Base-by-base conservation (phyloP, 2,329 filamentous ascomycete genomes). In the Chrysoporthe cubensis region DNA sequence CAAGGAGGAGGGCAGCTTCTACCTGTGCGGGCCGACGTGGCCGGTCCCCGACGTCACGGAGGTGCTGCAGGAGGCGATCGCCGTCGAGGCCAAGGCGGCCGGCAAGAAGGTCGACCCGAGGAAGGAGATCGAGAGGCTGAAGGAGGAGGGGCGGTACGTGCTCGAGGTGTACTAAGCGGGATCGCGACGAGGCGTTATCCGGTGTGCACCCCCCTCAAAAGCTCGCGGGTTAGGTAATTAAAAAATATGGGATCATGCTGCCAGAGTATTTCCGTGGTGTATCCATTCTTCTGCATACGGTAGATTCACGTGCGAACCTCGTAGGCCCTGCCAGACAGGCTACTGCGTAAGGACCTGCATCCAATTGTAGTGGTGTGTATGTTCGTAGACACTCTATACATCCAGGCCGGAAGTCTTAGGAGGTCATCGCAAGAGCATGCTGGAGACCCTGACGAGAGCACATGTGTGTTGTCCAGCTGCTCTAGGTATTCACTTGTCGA, bases 11-110 rank as follows among this genome's bases (percentile, higher is more conserved):
- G 96, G 96, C 66, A 90, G 91, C 44, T 99, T 99, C 83, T 99
- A 99, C 81, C 90, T 99, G 21, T 99, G 96, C 78, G 96, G 96
- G 57, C 96, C 96, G 42, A 99, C 96, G 1, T 99, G 96, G 96
- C 96, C 96, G 14, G 96, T 99, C 66, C 96, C 96, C 7, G 96
- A 99, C 81, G 95, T 99, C 64, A 97, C 94, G 0, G 90, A 90
- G 72, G 96, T 99, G 70, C 82, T 99, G 68, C 90, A 97, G 86
- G 96, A 99, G 85, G 95, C 95, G 32, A 93, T 98, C 73, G 88
- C 88, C 60, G 82, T 84, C 43, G 91, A 97, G 76, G 92, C 90
- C 59, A 89, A 88, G 84, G 80, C 79, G 61, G 83, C 79, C 71
- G 88, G 88, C 66, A 93, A 91, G 84, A 97, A 95, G 89, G 86